Evolutionary conservation across 164 flowering plant genomes (phyloP).

Genomic region (Umbellularia californica): DNA sequence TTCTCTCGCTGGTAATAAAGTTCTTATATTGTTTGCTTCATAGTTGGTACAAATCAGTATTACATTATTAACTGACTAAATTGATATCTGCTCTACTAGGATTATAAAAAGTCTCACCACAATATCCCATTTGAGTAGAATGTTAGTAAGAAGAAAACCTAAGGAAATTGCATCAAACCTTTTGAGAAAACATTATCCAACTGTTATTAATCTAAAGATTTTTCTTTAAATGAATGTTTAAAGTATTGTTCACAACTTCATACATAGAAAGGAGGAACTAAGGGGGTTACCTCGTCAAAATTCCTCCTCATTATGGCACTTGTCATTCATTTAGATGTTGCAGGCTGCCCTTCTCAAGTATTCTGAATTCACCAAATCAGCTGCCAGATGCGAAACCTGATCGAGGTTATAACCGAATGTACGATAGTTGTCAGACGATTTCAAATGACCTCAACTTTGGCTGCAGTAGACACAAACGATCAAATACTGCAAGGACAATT

Average conservation of each 20-base stretch:
- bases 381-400: not conserved
- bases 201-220: not conserved
- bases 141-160: no score
- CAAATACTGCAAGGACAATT: not conserved
- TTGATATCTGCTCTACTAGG: no score
- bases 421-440: conserved; percentile 16
- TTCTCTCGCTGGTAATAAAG: no score
- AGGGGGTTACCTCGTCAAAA: not conserved
- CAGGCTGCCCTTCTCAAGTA: not conserved
- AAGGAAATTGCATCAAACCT: no score
- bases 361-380: not conserved
- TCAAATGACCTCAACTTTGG: conserved; percentile 23
- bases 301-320: not conserved
- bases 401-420: not conserved
- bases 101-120: no score
- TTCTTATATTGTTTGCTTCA: no score
- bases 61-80: no score
- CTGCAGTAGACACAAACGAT: conserved; percentile 19
- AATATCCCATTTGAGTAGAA: no score
- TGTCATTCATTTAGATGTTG: not conserved
- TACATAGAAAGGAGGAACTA: not conserved
- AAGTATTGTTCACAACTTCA: not conserved
- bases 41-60: no score
- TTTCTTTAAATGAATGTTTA: not conserved
- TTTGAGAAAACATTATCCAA: not conserved